Percentiles rank a stretch among this genome's conserved stretches.
phyloP scores from a whole-genome alignment of 176 grass and related monocot species.

The Tillandsia fasciculata region DNA sequence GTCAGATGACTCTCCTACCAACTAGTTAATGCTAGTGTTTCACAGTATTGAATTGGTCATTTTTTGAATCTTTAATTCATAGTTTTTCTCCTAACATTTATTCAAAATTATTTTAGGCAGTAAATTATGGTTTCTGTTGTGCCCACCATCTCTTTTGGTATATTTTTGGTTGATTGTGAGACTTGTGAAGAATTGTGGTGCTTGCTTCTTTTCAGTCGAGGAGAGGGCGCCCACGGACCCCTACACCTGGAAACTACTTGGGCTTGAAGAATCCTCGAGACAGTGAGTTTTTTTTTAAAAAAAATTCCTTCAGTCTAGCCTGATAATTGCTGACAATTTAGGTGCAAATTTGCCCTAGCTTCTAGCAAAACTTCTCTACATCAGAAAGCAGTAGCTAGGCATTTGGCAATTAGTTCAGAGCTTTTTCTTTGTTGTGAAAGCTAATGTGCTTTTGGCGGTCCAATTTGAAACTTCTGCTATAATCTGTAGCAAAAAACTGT shows the following conservation, averaged over 20 bases:
- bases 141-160: slow-evolving; percentile 11
- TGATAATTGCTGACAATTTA: background rate
- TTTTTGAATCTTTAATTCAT: slow-evolving; percentile 29
- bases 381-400: too few relatives aligned
- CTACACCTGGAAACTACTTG: slow-evolving; percentile 62
- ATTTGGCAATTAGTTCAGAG: too few relatives aligned
- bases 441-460: too few relatives aligned
- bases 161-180: background rate
- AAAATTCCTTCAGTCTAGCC: background rate
- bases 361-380: too few relatives aligned
- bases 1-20: slow-evolving; percentile 33
- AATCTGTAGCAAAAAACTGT: too few relatives aligned
- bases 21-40: slow-evolving; percentile 32
- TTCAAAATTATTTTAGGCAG: slow-evolving; percentile 33
- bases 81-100: slow-evolving; percentile 5
- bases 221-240: slow-evolving; percentile 42
- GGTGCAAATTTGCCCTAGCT: background rate
- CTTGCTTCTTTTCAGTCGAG: slow-evolving; percentile 35
- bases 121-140: slow-evolving; percentile 24
- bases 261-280: slow-evolving; percentile 23
- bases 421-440: too few relatives aligned
- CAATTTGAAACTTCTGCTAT: too few relatives aligned
- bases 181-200: background rate
- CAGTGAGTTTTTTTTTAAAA: background rate
- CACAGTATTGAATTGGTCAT: slow-evolving; percentile 23